phyloP scores from a whole-genome alignment of 106 monocot species.

The Alisma plantagoaquatica region DNA sequence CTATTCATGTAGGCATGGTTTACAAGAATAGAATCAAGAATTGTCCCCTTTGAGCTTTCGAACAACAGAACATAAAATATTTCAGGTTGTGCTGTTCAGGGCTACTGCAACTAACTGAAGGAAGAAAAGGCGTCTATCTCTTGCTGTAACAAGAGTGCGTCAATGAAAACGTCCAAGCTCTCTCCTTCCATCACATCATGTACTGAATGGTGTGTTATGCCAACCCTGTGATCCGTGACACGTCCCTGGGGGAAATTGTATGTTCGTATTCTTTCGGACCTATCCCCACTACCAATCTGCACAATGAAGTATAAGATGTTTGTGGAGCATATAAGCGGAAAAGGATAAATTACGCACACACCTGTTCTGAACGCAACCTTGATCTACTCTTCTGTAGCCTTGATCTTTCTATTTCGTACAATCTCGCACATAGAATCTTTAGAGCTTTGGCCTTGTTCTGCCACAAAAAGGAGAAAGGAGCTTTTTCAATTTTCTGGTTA shows the following conservation, averaged over 20 bases:
- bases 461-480: no score
- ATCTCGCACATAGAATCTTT: slow-evolving; percentile 65
- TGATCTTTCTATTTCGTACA: slow-evolving; percentile 77
- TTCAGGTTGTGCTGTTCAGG: no score
- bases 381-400: slow-evolving; percentile 63
- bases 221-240: slow-evolving; percentile 89
- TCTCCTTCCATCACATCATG: slow-evolving; percentile 75
- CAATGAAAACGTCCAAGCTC: slow-evolving; percentile 67
- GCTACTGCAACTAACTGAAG: no score
- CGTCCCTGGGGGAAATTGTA: slow-evolving; percentile 95
- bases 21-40: no score
- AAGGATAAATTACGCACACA: no score
- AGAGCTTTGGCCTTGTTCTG: slow-evolving; percentile 96
- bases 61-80: no score
- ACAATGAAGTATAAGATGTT: neutral
- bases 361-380: slow-evolving; percentile 85
- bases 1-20: no score
- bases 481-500: no score
- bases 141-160: slow-evolving; percentile 69
- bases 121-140: slow-evolving; percentile 88
- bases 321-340: no score
- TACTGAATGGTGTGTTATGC: slow-evolving; percentile 78
- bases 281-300: slow-evolving; percentile 92
- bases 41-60: no score
- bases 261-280: slow-evolving; percentile 89